These are phyloP conservation scores for Hippophae tibetana DNA, from an alignment of 306 rosid species.

Conservation along the genomic window DNA sequence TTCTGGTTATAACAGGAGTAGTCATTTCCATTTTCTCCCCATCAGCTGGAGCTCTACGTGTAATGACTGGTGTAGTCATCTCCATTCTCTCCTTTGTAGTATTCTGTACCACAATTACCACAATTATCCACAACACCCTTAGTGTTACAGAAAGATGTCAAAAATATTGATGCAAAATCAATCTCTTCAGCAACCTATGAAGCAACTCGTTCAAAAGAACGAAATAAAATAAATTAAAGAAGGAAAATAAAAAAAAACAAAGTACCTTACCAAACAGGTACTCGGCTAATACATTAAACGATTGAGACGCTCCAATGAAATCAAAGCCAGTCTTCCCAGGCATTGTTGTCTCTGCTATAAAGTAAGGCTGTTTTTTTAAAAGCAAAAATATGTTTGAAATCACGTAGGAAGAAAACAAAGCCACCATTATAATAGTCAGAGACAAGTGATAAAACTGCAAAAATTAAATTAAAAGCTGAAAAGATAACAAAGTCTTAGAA, in stretches of 20 bases:
- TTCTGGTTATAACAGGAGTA: conserved; percentile 75
- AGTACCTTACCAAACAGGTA: conserved; percentile 97
- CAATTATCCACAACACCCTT: conserved; percentile 8
- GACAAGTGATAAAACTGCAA: too few species aligned
- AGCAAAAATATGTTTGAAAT: not conserved
- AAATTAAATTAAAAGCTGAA: too few species aligned
- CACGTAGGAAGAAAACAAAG: not conserved
- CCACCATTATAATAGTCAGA: too few species aligned
- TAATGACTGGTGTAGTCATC: conserved; percentile 88
- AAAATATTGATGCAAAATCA: conserved; percentile 1
- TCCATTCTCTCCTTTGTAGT: conserved; percentile 68
- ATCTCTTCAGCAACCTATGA: not conserved
- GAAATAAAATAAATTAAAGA: not conserved
- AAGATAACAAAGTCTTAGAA: not conserved
- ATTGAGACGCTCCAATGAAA: conserved; percentile 61
- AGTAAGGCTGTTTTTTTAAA: conserved; percentile 55
- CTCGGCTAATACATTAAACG: conserved; percentile 80
- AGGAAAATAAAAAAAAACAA: not conserved
- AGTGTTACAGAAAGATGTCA: conserved; percentile 10
- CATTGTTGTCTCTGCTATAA: conserved; percentile 81
- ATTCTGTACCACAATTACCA: conserved; percentile 49
- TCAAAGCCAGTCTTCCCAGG: conserved; percentile 84
- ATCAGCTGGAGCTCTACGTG: conserved; percentile 49
- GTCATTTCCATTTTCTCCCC: conserved; percentile 93
- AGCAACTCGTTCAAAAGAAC: not conserved